Evolutionary conservation across 1,284 basidiomycete genomes (phyloP).

Genomic region (Mrakiaceae sp.): DNA sequence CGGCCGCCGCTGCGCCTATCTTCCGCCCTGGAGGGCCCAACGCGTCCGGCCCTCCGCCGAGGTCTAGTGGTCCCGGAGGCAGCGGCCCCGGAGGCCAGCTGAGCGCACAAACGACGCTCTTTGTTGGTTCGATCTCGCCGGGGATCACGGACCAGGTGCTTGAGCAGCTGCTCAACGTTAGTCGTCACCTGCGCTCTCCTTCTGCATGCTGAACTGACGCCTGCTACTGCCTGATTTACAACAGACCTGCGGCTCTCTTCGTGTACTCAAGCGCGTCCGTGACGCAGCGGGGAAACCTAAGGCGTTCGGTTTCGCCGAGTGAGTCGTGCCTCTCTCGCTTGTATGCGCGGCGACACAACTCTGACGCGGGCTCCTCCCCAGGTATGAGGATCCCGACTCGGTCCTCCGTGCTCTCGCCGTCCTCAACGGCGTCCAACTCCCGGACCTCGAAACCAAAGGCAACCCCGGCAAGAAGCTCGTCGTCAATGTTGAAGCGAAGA

Average conservation of each 20-base stretch:
- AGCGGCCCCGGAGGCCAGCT: neutral
- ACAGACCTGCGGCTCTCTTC: conserved; percentile 75
- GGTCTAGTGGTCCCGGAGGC: neutral
- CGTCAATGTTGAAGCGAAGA: conserved; percentile 91
- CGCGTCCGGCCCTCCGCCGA: neutral
- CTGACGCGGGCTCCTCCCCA: neutral
- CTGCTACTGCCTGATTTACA: neutral
- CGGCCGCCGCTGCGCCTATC: neutral
- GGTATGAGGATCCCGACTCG: conserved; percentile 67
- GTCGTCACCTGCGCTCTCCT: conserved; percentile 28
- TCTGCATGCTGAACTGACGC: neutral
- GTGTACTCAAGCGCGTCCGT: conserved; percentile 78
- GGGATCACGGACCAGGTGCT: conserved; percentile 70
- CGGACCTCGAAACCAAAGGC: conserved; percentile 52
- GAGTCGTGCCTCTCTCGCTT: neutral
- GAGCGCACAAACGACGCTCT: conserved; percentile 45
- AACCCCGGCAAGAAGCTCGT: conserved; percentile 70
- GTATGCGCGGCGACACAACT: too few relatives aligned
- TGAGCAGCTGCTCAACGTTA: conserved; percentile 61
- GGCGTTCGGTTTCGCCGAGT: conserved; percentile 90
- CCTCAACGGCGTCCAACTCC: conserved; percentile 73
- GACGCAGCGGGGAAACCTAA: conserved; percentile 83
- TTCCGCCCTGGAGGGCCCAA: neutral
- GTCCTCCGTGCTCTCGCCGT: conserved; percentile 69
- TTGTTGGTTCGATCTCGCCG: conserved; percentile 89